Evolutionary conservation across 257 asterid genomes (phyloP), one percentile per base, ranked within the genome.

Genomic region (Ilex asprella): DNA sequence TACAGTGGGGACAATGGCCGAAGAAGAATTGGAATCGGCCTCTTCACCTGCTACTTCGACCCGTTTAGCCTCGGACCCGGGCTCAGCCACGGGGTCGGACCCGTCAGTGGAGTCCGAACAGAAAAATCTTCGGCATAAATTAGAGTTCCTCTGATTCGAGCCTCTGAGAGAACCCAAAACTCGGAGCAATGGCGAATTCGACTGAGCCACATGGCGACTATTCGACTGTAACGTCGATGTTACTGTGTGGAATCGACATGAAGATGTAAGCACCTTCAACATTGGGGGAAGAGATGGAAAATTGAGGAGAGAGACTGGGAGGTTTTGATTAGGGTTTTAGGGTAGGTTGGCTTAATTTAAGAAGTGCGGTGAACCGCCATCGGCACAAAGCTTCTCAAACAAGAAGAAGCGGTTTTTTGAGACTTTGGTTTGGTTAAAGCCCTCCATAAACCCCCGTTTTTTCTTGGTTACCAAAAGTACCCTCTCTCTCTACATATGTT

Each of bases 51-150:
- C 75, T 3, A 63, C 63, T 59, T 85, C 86, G 9, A 56, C 79
- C 72, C 29, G 68, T 43, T 75, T 78, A 29, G 78, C 66, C 61
- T 83, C 91, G 44, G 75, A 14, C 32, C 52, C 84, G 5, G 83
- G 52, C 16, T 81, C 65, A 12, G 81, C 76, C 49, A 56, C 74
- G 63, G 75, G 61, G 39, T 78, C 87, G 67, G 87, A 50, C 41
- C 77, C 91, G 66, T 85, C 88, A 6, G 76, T 63, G 41, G 94
- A 75, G 73, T 91, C 93, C 16, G 97, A 85, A 79, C 97, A 93
- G 70, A 91, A 88, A 65, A 89, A 82, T 63, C 96, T 75, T 68
- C 82, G 72, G 35, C 70, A 67, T 54, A 69, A 7, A 73, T 76
- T 68, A 44, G 81, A 76, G 50, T 78, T 68, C 58, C 64, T 64